Conservation (phyloP, 164 flowering plant species). For the Magnolia sinica region DNA sequence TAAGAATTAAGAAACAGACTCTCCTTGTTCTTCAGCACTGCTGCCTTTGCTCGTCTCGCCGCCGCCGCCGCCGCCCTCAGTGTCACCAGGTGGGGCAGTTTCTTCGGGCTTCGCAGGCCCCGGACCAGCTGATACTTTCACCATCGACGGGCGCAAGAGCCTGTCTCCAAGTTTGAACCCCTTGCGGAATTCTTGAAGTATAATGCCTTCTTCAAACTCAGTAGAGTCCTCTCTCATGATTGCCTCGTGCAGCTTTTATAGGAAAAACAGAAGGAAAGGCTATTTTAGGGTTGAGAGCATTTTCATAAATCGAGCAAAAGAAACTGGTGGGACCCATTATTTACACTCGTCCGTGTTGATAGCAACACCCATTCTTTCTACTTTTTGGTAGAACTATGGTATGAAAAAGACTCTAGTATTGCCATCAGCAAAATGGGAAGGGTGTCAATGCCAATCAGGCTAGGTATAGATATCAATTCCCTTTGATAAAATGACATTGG, state of each 20-base stretch:
- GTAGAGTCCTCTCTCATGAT: conserved; percentile 85
- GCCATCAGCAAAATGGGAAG: too few relatives aligned
- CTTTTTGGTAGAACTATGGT: too few relatives aligned
- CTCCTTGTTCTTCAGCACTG: conserved; percentile 14
- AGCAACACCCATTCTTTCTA: neutral
- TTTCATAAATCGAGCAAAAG: neutral
- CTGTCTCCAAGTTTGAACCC: conserved; percentile 82
- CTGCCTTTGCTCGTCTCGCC: conserved; percentile 23
- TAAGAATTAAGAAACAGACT: conserved; percentile 9
- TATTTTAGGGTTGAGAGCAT: neutral
- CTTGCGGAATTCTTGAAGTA: conserved; percentile 74
- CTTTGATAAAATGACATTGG: too few relatives aligned
- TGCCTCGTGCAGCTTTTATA: conserved; percentile 77
- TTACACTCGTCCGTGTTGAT: neutral
- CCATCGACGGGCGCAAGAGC: conserved; percentile 88
- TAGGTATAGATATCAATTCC: too few relatives aligned
- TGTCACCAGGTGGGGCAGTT: conserved; percentile 13
- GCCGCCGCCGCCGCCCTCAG: conserved; percentile 2
- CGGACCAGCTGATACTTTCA: conserved; percentile 93
- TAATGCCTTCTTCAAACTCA: conserved; percentile 65
- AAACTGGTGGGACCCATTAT: neutral
- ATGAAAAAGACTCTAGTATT: too few relatives aligned
- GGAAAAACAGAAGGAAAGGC: neutral
- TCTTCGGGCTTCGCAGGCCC: conserved; percentile 62
- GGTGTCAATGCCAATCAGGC: too few relatives aligned